phyloP scores from a whole-genome alignment of 345 rosid species.

The Ceriops decandra region DNA sequence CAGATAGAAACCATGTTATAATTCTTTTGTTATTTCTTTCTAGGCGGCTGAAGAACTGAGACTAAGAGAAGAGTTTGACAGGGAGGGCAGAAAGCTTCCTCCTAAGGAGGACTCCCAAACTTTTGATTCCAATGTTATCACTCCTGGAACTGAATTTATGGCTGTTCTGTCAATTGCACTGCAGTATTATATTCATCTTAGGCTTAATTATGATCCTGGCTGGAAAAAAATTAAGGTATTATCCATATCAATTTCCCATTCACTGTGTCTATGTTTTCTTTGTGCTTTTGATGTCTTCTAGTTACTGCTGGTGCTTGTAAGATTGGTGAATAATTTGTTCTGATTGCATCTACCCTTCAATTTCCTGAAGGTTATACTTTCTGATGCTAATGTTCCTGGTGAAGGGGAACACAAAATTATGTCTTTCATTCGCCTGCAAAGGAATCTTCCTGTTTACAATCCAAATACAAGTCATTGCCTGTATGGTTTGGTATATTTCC shows the following conservation, averaged over 20 bases:
- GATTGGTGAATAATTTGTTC: background rate
- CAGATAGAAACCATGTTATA: background rate
- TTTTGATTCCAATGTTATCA: conserved; percentile 85
- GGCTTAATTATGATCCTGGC: conserved; percentile 88
- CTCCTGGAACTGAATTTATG: conserved; percentile 97
- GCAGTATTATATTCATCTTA: conserved; percentile 78
- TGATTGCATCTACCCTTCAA: conserved; percentile 17
- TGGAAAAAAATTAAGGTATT: conserved; percentile 89
- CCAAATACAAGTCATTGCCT: conserved; percentile 91
- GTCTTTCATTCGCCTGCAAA: conserved; percentile 85
- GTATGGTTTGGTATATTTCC: conserved; percentile 83
- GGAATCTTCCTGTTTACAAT: conserved; percentile 81
- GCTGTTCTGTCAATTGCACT: conserved; percentile 74
- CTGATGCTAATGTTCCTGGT: conserved; percentile 99
- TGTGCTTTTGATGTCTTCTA: background rate
- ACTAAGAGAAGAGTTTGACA: conserved; percentile 73
- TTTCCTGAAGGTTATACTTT: conserved; percentile 78
- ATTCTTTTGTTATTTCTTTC: conserved; percentile 11
- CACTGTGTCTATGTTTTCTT: background rate
- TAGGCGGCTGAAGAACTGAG: conserved; percentile 88
- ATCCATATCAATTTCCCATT: background rate
- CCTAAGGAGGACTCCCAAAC: conserved; percentile 62
- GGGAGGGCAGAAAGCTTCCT: conserved; percentile 79
- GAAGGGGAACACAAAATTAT: conserved; percentile 98
- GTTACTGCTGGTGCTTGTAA: background rate